Percentiles rank a stretch among this genome's conserved stretches.
These are phyloP conservation scores for Maudiozyma barnettii DNA, from an alignment of 805 yeast species.

Conservation along the genomic window DNA sequence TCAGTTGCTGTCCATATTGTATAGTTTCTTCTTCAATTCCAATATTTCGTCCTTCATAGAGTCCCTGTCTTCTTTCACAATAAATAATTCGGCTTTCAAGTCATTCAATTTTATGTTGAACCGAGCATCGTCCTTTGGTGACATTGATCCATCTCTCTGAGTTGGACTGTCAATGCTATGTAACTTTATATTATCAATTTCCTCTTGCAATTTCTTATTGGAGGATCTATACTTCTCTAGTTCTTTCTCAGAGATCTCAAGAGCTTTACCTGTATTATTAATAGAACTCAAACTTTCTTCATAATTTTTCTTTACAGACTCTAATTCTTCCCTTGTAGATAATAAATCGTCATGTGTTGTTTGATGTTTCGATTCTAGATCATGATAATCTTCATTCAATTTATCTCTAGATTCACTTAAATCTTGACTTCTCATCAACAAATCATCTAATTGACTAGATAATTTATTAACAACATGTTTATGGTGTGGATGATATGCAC, in stretches of 20 bases:
- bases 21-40: slow-evolving; percentile 48
- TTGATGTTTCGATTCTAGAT: slow-evolving; percentile 23
- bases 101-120: slow-evolving; percentile 71
- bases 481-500: slow-evolving; percentile 11
- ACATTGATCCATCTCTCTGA: neutral
- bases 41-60: slow-evolving; percentile 56
- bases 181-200: slow-evolving; percentile 59
- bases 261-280: slow-evolving; percentile 64
- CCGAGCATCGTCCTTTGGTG: slow-evolving; percentile 36
- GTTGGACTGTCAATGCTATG: slow-evolving; percentile 33
- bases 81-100: slow-evolving; percentile 72
- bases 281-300: slow-evolving; percentile 63
- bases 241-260: slow-evolving; percentile 66
- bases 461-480: slow-evolving; percentile 32
- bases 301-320: slow-evolving; percentile 52
- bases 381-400: slow-evolving; percentile 25
- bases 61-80: slow-evolving; percentile 76
- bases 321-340: slow-evolving; percentile 29
- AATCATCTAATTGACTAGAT: slow-evolving; percentile 48
- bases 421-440: slow-evolving; percentile 39
- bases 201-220: slow-evolving; percentile 48
- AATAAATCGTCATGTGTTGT: slow-evolving; percentile 18
- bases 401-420: slow-evolving; percentile 28
- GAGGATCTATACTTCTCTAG: slow-evolving; percentile 47
- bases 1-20: neutral